A percentile compares a stretch with the other conserved stretches of the same genome.
Conservation (phyloP, 495 filamentous ascomycete species). For the Podospora bellae-mahoneyi region DNA sequence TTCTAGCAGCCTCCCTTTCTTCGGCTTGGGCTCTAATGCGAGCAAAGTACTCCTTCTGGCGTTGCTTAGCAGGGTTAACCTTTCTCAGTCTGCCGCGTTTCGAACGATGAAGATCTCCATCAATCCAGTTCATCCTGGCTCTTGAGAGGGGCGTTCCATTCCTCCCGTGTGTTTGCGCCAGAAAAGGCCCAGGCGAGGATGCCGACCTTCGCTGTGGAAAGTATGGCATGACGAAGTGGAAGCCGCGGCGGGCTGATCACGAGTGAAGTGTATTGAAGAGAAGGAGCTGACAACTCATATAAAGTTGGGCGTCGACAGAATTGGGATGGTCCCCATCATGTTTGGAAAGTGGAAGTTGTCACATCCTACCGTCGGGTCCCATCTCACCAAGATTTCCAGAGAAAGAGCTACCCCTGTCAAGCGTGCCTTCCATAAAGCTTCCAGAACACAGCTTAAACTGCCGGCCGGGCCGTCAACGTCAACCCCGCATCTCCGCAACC, state of each 20-base stretch:
- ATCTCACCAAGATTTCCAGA: neutral
- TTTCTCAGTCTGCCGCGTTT: conserved; percentile 35
- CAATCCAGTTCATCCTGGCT: conserved; percentile 46
- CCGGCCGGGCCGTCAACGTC: too few species aligned
- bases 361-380: neutral
- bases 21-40: conserved; percentile 30
- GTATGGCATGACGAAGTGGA: neutral
- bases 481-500: conserved; percentile 8
- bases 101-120: conserved; percentile 40
- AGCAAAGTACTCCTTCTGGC: conserved; percentile 44
- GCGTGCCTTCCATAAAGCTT: neutral
- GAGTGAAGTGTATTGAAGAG: neutral
- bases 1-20: conserved; percentile 19
- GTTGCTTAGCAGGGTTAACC: conserved; percentile 28
- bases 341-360: neutral
- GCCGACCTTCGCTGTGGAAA: neutral
- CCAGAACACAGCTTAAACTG: neutral
- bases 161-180: neutral
- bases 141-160: neutral
- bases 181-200: neutral
- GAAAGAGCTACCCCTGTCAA: neutral
- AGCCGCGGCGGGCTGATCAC: neutral
- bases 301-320: neutral
- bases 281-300: neutral
- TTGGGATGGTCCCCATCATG: neutral